Evolutionary conservation across 176 grass and related monocot species (phyloP), one percentile per base, ranked within the genome.

Genomic region (Thalia dealbata): DNA sequence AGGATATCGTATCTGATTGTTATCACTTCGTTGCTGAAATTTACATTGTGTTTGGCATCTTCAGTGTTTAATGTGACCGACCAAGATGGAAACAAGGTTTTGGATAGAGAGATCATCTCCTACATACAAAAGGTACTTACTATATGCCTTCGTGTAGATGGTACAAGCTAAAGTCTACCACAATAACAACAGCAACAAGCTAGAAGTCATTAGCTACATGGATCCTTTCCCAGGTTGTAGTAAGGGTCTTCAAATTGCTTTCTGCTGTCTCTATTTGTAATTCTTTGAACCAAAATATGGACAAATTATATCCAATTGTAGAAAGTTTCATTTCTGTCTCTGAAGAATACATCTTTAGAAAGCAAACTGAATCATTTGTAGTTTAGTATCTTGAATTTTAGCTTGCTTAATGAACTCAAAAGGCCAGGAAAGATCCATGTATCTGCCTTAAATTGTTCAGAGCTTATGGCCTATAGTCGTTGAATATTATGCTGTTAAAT

Each of bases 31-130:
- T 38, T 1, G 32, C 32, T 38, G 32, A 38, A 63, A 75, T 28
- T 48, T n/a, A 22, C 7, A 0, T 30, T 63, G 12, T 46, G 12
- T 38, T 19, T 19, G 22, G 3, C 10, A 1, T 16, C 62, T 19
- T 62, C 38, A 75, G 73, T 75, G 24, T 75, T 75, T 58, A 63
- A 75, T 28, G 73, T 75, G 22, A 75, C 73, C 0, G 73, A 75
- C 12, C 58, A 14, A 61, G 41, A 61, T 64, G 73, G 73, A 44
- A 63, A 64, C 18, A 75, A 75, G 28, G 52, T 75, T 6, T 61
- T 19, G 22, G 35, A 75, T 38, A 60, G 18, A 48, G 73, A 62
- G 14, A 48, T 48, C 11, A 41, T 63, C 6, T 45, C 32, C 58
- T 75, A 63, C 38, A 63, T 75, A 43, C 56, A 44, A 75, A 75